Evolutionary conservation across 352 stramenopile species (phyloP).

Genomic region (Lagenidium giganteum): DNA sequence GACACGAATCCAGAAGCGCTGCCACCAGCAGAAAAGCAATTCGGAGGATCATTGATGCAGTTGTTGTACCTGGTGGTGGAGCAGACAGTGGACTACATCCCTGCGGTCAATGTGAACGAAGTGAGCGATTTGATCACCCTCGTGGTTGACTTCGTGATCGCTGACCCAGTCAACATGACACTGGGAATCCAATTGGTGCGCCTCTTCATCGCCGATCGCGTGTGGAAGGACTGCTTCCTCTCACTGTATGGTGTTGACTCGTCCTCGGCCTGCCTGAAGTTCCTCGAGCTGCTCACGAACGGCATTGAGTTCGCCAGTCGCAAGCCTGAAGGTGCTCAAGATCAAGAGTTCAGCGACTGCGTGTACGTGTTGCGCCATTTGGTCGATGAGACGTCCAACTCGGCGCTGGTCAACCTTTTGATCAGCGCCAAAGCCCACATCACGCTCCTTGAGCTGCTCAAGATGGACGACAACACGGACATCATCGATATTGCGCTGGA

Average conservation of each 20-base stretch:
- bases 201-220: conserved; percentile 54
- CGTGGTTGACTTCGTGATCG: conserved; percentile 70
- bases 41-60: conserved; percentile 44
- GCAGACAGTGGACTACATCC: conserved; percentile 44
- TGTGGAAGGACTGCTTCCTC: conserved; percentile 76
- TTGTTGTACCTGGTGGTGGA: conserved; percentile 68
- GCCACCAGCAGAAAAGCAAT: conserved; percentile 14
- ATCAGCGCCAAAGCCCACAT: conserved; percentile 68
- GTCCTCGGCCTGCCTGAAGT: conserved; percentile 49
- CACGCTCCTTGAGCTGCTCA: conserved; percentile 56
- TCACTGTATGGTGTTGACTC: conserved; percentile 62
- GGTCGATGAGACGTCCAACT: conserved; percentile 49
- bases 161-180: conserved; percentile 40
- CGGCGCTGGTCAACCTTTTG: conserved; percentile 56
- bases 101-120: conserved; percentile 45
- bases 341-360: conserved; percentile 52
- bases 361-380: conserved; percentile 59
- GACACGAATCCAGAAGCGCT: conserved; percentile 26
- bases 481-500: conserved; percentile 23
- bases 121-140: conserved; percentile 58
- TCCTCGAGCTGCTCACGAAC: conserved; percentile 58
- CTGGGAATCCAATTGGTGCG: conserved; percentile 68
- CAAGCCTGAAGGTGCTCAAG: conserved; percentile 14
- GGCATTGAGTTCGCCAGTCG: conserved; percentile 40
- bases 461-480: too few species aligned